Conservation (phyloP, 2,329 filamentous ascomycete genomes). For the Pestalotiopsis sp. region DNA sequence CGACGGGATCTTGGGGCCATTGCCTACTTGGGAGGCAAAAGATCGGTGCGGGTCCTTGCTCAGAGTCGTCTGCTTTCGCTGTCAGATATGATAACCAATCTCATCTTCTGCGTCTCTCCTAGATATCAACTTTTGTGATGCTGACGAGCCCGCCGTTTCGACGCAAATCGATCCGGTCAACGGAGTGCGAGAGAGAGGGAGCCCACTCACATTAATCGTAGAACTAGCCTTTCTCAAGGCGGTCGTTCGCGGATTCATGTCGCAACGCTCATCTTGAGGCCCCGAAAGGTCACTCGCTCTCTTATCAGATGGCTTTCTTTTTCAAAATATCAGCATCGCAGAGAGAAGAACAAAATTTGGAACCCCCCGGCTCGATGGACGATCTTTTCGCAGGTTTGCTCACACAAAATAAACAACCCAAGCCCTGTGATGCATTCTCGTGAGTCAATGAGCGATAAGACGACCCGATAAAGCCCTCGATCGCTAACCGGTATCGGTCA, state of each 20-base stretch:
- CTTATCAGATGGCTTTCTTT: background rate
- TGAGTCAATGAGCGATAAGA: slow-evolving; percentile 8
- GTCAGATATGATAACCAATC: background rate
- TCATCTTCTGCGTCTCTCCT: background rate
- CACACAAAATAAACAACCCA: background rate
- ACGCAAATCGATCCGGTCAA: background rate
- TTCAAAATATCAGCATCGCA: background rate
- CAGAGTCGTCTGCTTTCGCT: slow-evolving; percentile 23
- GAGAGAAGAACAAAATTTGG: background rate
- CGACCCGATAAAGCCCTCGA: slow-evolving; percentile 7
- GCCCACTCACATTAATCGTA: slow-evolving; percentile 34
- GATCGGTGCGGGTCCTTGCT: slow-evolving; percentile 23
- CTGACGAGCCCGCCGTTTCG: background rate
- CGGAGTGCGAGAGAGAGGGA: slow-evolving; percentile 13
- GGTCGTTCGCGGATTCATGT: slow-evolving; percentile 42
- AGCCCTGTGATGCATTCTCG: background rate
- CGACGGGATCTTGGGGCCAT: slow-evolving; percentile 25
- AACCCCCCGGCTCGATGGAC: background rate
- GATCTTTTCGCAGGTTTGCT: background rate
- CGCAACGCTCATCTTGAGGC: slow-evolving; percentile 22
- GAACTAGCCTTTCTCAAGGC: slow-evolving; percentile 41
- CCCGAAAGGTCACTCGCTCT: background rate
- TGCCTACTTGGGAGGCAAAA: slow-evolving; percentile 15
- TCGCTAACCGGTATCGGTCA: slow-evolving; percentile 14
- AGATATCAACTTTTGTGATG: background rate